Evolutionary conservation across 2,329 filamentous ascomycete genomes (phyloP).

Genomic region (Exophiala bonariae): DNA sequence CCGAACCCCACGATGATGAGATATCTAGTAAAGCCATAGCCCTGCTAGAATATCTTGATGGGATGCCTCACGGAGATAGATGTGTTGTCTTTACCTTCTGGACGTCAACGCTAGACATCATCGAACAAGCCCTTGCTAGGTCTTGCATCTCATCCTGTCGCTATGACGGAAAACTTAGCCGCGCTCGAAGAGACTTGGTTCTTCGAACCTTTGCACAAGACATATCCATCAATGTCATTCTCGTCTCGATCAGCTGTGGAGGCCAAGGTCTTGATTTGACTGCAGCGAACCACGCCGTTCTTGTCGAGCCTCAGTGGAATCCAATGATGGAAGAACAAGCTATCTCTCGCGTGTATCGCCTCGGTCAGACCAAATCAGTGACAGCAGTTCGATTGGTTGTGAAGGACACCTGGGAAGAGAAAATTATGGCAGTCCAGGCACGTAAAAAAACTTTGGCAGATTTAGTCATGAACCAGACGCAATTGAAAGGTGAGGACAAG

Average conservation of each 20-base stretch:
- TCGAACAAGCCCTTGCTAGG: slow-evolving; percentile 42
- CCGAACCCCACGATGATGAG: too few species aligned
- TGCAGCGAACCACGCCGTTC: slow-evolving; percentile 47
- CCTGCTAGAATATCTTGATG: slow-evolving; percentile 1
- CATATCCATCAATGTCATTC: slow-evolving; percentile 41
- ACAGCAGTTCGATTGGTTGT: slow-evolving; percentile 42
- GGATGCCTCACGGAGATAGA: background rate
- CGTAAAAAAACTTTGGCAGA: slow-evolving; percentile 13
- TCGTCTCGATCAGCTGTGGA: slow-evolving; percentile 54
- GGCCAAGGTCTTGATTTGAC: slow-evolving; percentile 54
- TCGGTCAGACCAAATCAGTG: slow-evolving; percentile 39
- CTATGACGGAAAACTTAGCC: slow-evolving; percentile 50
- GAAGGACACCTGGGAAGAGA: slow-evolving; percentile 40
- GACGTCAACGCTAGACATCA: slow-evolving; percentile 50
- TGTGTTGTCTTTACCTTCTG: slow-evolving; percentile 56
- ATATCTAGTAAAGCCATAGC: too few species aligned
- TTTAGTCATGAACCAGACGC: background rate
- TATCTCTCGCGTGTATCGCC: slow-evolving; percentile 39
- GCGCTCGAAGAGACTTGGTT: slow-evolving; percentile 42
- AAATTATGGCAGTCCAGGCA: slow-evolving; percentile 9
- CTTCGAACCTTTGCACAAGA: slow-evolving; percentile 44
- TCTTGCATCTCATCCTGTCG: slow-evolving; percentile 39
- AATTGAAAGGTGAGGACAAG: background rate
- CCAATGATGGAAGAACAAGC: slow-evolving; percentile 48
- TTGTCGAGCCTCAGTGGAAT: slow-evolving; percentile 56